Evolutionary conservation across 2,329 filamentous ascomycete species (phyloP), one percentile per base, ranked within the genome.

Genomic region (Exophiala mesophila): DNA sequence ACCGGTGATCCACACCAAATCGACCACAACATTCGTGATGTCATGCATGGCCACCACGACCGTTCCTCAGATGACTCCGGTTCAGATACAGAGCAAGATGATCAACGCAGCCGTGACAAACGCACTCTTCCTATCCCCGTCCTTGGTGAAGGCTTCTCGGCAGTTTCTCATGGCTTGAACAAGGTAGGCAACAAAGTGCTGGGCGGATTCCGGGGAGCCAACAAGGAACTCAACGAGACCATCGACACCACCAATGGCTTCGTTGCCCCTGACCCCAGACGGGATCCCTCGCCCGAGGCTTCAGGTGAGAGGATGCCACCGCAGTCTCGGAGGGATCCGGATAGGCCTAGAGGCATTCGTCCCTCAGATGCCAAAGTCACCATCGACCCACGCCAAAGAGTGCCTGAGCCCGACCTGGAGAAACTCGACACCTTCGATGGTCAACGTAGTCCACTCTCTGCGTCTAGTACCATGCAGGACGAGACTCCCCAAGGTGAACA

Each of bases 1-100:
- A 72, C 74, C 20, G 76, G 76, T 47, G 68, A 80, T 49, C 76
- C 76, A 24, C 74, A 79, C 55, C 68, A 80, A 55, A 55, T 68
- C 21, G 68, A 71, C 34, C 71, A 73, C 43, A 72, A 72, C 6
- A 50, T 76, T n/a, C 62, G 65, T 29, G 63, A 72, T 23, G 61
- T 68, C 23, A 54, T 74, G 15, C 59, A 67, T 26, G 55, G 57
- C 16, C 50, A 49, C 15, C 36, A 56, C 44, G 44, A 39, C 5
- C 45, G 21, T 42, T 16, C 30, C 36, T 49, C 45, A 9, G 41
- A 39, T n/a, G 38, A 21, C 6, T 39, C 47, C 4, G 58, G 57
- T 2, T 63, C 61, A 3, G 60, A 60, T 36, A 49, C 50, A n/a
- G 44, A 60, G 33, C 33, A 15, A 2, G 62, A 64, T 59, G 47